Base-by-base conservation (phyloP, 1,139 yeast genomes). In the Cylindricascospora bacillispora region DNA sequence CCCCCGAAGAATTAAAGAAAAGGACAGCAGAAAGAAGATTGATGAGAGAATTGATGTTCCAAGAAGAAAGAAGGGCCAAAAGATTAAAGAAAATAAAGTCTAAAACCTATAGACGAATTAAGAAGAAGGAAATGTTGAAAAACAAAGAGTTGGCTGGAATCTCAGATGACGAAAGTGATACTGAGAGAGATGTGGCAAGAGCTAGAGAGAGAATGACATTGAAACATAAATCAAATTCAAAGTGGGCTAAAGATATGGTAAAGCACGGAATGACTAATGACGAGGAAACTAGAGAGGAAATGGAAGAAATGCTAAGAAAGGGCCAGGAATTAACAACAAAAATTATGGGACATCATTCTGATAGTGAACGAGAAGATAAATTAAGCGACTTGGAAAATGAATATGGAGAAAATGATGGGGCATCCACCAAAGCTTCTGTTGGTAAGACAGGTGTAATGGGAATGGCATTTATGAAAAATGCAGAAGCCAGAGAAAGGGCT, bases 21-120 rank as follows among this genome's bases (percentile, higher is more conserved):
- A 70, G 93, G 41, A 78, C 93, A 10, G 70, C 73, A 35, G 95
- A 89, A 55, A 67, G 89, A 42, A 69, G 97, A 44, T 58, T 79
- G 47, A 85, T 85, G 95, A 70, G 98, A 40, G 98, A 89, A 49
- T 67, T 89, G 39, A 82, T 89, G 93, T 89, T 85, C 59, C 70
- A 97, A 49, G 95, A 89, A 48, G 95, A 89, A 59, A 72, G 76
- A 47, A 77, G 82, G 51, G 85, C 97, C 13, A 83, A 72, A 54
- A 70, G 99, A 45, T 69, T 89, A 47, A 86, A 86, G 62, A 89
- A 86, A 60, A 89, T 89, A 57, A 89, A 89, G 57, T 83, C 95
- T 26, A 92, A 86, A 56, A 70, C 83, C 5, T 89, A 75, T 58
- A 82, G 83, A 47, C 77, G 81, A 51, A 77, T 86, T 33, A 77